A percentile compares a stretch with the other conserved stretches of the same genome.
Evolutionary conservation across 345 rosid species (phyloP).

Genomic region (Euphorbia tirucalli): DNA sequence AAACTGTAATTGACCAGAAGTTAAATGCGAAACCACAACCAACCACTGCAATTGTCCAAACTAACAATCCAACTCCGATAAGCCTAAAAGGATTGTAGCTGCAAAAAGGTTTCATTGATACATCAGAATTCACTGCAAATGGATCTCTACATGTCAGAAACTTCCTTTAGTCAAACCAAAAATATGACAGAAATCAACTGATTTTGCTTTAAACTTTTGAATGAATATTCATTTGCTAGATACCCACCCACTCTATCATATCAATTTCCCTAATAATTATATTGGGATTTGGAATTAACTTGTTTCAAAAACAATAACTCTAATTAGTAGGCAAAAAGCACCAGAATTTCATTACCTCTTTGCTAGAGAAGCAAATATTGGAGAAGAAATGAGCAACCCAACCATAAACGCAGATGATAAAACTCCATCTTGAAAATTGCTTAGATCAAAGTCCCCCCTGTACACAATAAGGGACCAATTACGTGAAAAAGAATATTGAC

Average conservation of each 20-base stretch:
- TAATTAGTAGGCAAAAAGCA: neutral
- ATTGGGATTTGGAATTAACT: neutral
- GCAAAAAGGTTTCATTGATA: constrained; percentile 31
- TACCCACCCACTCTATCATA: neutral
- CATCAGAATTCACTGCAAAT: constrained; percentile 14
- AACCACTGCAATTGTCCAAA: constrained; percentile 76
- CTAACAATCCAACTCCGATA: constrained; percentile 83
- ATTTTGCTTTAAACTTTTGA: neutral
- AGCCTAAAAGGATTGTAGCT: constrained; percentile 90
- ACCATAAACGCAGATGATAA: constrained; percentile 97
- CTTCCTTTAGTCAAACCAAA: neutral
- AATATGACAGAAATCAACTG: neutral
- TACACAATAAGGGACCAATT: neutral
- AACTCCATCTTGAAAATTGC: constrained; percentile 86
- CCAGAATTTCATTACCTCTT: constrained; percentile 49
- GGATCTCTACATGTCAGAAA: neutral
- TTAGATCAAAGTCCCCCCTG: constrained; percentile 83
- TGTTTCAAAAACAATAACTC: neutral
- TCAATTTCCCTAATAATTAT: neutral
- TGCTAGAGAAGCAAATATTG: constrained; percentile 83
- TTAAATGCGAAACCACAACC: constrained; percentile 83
- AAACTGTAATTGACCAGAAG: constrained; percentile 81
- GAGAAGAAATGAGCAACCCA: constrained; percentile 90
- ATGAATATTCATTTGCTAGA: too few relatives aligned
- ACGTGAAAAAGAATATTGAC: neutral